A percentile compares a stretch with the other conserved stretches of the same genome.
Conservation (phyloP, 2,329 filamentous ascomycete species). For the Neofusicoccum kwambonambiense region DNA sequence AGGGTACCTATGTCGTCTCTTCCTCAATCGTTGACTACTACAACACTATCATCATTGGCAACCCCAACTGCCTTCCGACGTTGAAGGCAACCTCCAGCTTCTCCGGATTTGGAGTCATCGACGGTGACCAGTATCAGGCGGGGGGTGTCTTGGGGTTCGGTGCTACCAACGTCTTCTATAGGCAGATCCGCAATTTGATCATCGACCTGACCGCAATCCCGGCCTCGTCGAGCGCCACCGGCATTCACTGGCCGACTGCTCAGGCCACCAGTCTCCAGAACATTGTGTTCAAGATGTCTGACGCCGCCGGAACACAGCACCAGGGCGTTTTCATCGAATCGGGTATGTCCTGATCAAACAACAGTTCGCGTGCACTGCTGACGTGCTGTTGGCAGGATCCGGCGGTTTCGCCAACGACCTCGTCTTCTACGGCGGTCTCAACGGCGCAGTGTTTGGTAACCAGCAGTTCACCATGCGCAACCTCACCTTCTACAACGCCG, state of each 20-base stretch:
- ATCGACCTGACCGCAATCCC: constrained; percentile 58
- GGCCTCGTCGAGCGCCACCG: constrained; percentile 40
- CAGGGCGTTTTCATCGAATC: constrained; percentile 46
- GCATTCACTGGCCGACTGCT: constrained; percentile 47
- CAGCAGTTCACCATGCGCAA: constrained; percentile 59
- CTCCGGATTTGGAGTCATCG: constrained; percentile 56
- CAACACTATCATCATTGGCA: constrained; percentile 62
- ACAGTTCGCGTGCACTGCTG: not conserved
- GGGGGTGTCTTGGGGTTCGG: constrained; percentile 40
- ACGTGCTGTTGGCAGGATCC: constrained; percentile 28
- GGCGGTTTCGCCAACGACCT: constrained; percentile 49
- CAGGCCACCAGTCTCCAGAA: constrained; percentile 48
- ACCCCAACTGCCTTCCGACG: constrained; percentile 56
- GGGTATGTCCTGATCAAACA: not conserved
- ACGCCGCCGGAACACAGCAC: constrained; percentile 45
- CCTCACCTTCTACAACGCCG: constrained; percentile 51
- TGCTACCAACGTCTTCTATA: constrained; percentile 63
- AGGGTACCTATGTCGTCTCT: constrained; percentile 58
- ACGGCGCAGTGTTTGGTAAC: constrained; percentile 44
- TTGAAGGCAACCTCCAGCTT: constrained; percentile 56
- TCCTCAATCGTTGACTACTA: constrained; percentile 61
- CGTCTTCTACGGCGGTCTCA: constrained; percentile 43
- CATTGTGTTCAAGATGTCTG: constrained; percentile 45
- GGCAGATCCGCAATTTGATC: constrained; percentile 64
- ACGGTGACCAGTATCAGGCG: constrained; percentile 53